phyloP scores from a whole-genome alignment of 2,329 filamentous ascomycete genomes.

The Alternaria brassicae region DNA sequence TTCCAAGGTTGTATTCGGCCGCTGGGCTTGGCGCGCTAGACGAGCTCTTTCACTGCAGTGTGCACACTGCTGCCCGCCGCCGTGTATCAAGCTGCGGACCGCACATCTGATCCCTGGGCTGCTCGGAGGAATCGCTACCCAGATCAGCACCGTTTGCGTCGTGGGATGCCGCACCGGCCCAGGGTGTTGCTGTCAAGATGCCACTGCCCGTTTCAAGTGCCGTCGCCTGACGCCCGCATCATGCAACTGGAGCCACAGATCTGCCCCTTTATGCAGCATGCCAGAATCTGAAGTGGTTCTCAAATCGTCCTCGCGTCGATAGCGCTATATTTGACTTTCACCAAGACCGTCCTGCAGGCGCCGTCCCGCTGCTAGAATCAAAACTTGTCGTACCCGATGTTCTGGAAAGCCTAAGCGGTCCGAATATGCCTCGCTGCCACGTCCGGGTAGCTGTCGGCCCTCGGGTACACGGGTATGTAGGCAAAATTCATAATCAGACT shows the following conservation, averaged over 20 bases:
- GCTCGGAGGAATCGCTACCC: constrained; percentile 15
- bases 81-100: constrained; percentile 18
- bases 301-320: not conserved
- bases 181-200: constrained; percentile 12
- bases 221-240: constrained; percentile 24
- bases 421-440: constrained; percentile 9
- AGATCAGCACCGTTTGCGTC: constrained; percentile 4
- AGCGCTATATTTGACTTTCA: constrained; percentile 10
- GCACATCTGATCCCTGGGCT: constrained; percentile 1
- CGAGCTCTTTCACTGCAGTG: constrained; percentile 22
- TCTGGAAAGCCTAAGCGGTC: constrained; percentile 13
- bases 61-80: constrained; percentile 1
- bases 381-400: constrained; percentile 9
- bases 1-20: constrained; percentile 11
- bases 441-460: not conserved
- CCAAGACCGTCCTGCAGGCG: constrained; percentile 1
- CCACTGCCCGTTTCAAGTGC: constrained; percentile 17
- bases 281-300: not conserved
- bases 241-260: constrained; percentile 26
- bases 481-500: not conserved
- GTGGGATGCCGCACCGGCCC: not conserved
- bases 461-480: not conserved
- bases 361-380: constrained; percentile 2
- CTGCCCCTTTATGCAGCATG: constrained; percentile 35
- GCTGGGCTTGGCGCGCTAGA: constrained; percentile 24